phyloP scores from a whole-genome alignment of 164 flowering plant genomes.

The Echeveria elegans region DNA sequence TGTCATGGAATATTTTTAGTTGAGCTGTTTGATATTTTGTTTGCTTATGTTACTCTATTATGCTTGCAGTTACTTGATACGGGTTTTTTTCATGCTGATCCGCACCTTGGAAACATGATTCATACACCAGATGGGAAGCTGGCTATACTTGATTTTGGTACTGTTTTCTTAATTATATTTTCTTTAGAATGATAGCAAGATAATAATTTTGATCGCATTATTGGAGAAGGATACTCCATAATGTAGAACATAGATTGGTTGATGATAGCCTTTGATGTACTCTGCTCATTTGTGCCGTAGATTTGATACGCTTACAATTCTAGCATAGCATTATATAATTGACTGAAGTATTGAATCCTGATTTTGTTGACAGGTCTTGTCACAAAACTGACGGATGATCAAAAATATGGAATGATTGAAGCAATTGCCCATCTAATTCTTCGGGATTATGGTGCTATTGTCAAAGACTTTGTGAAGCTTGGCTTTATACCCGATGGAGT shows the following conservation, averaged over 20 bases:
- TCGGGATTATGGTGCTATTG: conserved; percentile 90
- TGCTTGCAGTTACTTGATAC: conserved; percentile 84
- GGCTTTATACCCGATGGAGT: conserved; percentile 94
- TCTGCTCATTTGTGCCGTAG: no score
- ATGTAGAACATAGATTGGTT: background rate
- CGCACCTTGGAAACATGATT: conserved; percentile 97
- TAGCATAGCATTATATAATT: no score
- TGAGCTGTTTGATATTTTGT: no score
- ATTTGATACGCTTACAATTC: background rate
- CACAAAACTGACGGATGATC: conserved; percentile 90
- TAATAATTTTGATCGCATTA: background rate
- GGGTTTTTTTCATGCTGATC: conserved; percentile 99
- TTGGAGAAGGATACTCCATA: background rate
- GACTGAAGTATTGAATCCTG: background rate
- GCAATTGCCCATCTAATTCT: conserved; percentile 97
- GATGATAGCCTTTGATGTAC: background rate
- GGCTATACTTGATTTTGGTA: conserved; percentile 97
- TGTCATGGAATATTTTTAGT: background rate
- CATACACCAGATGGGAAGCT: conserved; percentile 97
- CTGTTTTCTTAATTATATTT: conserved; percentile 14
- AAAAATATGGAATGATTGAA: conserved; percentile 98
- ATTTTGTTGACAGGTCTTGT: conserved; percentile 62
- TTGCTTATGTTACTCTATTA: conserved; percentile 11
- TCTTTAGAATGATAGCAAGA: background rate
- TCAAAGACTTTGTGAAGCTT: conserved; percentile 94